Evolutionary conservation across 371 early-diverging fungal species (phyloP).

Genomic region (Batkoa obscura): DNA sequence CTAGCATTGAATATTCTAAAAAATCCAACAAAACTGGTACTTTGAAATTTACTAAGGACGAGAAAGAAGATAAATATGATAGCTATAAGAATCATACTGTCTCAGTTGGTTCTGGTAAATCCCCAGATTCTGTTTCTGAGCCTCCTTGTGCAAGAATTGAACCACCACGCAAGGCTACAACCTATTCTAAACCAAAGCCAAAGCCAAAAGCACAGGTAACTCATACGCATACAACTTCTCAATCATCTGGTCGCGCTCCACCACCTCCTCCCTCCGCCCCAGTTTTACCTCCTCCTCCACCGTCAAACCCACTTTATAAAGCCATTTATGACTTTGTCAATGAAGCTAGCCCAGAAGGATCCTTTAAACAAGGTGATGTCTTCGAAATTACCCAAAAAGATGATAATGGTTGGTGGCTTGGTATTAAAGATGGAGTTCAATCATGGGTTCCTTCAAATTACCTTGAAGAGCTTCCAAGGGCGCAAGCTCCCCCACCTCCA

Average conservation of each 20-base stretch:
- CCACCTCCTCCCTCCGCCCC: conserved; percentile 9
- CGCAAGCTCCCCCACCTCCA: conserved; percentile 31
- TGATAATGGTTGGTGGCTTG: conserved; percentile 77
- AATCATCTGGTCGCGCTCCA: conserved; percentile 10
- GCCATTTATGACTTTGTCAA: conserved; percentile 53
- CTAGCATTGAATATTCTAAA: conserved; percentile 43
- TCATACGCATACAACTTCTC: conserved; percentile 1
- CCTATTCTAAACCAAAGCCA: conserved; percentile 7
- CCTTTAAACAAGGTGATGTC: conserved; percentile 41
- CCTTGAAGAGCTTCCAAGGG: conserved; percentile 30
- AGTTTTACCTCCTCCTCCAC: conserved; percentile 37
- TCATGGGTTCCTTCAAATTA: conserved; percentile 80
- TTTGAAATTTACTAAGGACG: conserved; percentile 63
- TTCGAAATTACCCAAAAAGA: conserved; percentile 61
- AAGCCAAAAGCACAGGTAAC: conserved; percentile 7
- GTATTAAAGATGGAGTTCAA: conserved; percentile 41
- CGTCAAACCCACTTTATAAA: conserved; percentile 36
- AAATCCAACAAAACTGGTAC: conserved; percentile 52
- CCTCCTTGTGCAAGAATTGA: conserved; percentile 35
- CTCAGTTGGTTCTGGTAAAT: conserved; percentile 40
- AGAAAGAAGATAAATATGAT: conserved; percentile 27
- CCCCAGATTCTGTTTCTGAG: conserved; percentile 28
- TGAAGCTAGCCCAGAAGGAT: conserved; percentile 38
- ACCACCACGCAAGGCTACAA: conserved; percentile 10
- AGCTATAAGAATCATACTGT: conserved; percentile 62